Evolutionary conservation across 2,329 filamentous ascomycete species (phyloP).

Genomic region (Mycosphaerella arachidis): DNA sequence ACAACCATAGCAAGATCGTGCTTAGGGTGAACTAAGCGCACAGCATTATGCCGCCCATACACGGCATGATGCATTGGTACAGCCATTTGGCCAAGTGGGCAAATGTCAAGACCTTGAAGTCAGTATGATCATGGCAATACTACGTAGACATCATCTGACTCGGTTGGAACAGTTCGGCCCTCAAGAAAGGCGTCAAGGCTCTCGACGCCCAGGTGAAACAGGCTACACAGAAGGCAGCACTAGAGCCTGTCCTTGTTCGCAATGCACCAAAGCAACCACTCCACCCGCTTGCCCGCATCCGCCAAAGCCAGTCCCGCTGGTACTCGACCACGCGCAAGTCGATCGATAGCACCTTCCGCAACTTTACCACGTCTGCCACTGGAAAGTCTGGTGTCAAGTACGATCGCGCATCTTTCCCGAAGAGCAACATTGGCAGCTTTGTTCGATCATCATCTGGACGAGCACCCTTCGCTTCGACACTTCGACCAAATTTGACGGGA

Average conservation of each 20-base stretch:
- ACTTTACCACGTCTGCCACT: slow-evolving; percentile 47
- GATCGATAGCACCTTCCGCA: slow-evolving; percentile 43
- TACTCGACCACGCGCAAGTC: slow-evolving; percentile 53
- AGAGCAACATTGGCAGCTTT: slow-evolving; percentile 52
- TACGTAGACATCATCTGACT: not conserved
- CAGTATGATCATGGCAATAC: not conserved
- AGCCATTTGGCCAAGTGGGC: slow-evolving; percentile 33
- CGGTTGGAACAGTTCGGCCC: slow-evolving; percentile 19
- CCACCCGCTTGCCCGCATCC: slow-evolving; percentile 58
- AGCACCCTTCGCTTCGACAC: slow-evolving; percentile 79
- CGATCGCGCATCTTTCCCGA: slow-evolving; percentile 51
- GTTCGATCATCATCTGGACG: slow-evolving; percentile 64
- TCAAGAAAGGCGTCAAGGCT: slow-evolving; percentile 25
- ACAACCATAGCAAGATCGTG: slow-evolving; percentile 7
- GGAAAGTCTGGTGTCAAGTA: slow-evolving; percentile 40
- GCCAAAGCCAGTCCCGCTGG: slow-evolving; percentile 60
- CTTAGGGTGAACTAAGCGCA: slow-evolving; percentile 13
- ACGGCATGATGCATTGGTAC: slow-evolving; percentile 34
- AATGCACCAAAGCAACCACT: slow-evolving; percentile 55
- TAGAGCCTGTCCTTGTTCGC: slow-evolving; percentile 58
- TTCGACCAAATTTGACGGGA: slow-evolving; percentile 88
- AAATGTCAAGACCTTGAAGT: slow-evolving; percentile 26
- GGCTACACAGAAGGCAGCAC: slow-evolving; percentile 36
- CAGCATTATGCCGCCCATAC: slow-evolving; percentile 34
- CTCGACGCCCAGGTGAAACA: slow-evolving; percentile 35